phyloP scores from a whole-genome alignment of 306 rosid species.

The Cucurbita maxima region DNA sequence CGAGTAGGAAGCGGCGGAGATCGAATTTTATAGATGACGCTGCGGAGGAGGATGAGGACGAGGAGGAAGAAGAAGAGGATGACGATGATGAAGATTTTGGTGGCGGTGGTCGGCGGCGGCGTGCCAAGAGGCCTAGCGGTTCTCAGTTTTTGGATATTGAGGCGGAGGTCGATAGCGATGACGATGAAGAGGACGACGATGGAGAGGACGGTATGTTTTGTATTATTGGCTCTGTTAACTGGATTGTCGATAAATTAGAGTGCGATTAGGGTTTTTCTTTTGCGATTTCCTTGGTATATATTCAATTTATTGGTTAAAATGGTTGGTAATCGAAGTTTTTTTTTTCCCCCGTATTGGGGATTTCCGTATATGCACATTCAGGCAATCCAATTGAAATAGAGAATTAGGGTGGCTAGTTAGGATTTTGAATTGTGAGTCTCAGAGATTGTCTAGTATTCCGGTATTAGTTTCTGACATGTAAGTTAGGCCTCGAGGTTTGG shows the following conservation, averaged over 20 bases:
- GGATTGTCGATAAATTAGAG: not conserved
- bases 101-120: conserved; percentile 20
- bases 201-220: conserved; percentile 64
- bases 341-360: not conserved
- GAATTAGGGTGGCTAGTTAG: not conserved
- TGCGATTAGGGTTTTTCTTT: not conserved
- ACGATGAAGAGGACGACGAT: conserved; percentile 87
- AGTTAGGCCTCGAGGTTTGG: not conserved
- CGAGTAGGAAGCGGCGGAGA: conserved; percentile 21
- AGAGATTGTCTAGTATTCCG: not conserved
- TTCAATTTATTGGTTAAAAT: not conserved
- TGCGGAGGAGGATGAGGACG: conserved; percentile 24
- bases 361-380: not conserved
- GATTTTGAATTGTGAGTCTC: not conserved
- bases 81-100: conserved; percentile 45
- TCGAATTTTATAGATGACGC: conserved; percentile 11
- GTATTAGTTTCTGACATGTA: not conserved
- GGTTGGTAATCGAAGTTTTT: not conserved
- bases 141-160: conserved; percentile 50
- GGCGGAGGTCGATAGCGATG: conserved; percentile 70
- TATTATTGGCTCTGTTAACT: not conserved
- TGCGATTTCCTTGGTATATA: not conserved
- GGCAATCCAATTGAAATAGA: not conserved
- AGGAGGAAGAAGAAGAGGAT: conserved; percentile 68
- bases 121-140: conserved; percentile 34